Conservation (phyloP, 345 rosid species). For the Moringa oleifera region DNA sequence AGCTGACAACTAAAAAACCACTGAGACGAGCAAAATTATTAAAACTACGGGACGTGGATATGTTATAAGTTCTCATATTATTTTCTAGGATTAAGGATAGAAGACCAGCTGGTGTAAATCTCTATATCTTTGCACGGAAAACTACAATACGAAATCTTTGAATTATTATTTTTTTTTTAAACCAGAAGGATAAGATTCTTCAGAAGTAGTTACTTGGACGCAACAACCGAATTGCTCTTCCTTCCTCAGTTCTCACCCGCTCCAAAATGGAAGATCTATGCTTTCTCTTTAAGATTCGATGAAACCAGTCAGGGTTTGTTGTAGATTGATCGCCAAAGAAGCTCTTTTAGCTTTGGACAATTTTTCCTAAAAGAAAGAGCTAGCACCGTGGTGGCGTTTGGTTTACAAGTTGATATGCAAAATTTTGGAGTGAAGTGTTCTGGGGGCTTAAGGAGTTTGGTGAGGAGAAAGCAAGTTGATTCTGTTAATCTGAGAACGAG, state of each 20-base stretch:
- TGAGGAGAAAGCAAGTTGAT: constrained; percentile 80
- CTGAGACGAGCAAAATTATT: no score
- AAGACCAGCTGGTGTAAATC: no score
- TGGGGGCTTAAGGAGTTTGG: constrained; percentile 37
- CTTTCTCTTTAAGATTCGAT: constrained; percentile 1
- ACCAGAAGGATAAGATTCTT: neutral
- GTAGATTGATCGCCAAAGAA: constrained; percentile 15
- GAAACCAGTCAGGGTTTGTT: constrained; percentile 9
- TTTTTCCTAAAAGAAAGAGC: neutral
- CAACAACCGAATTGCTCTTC: neutral
- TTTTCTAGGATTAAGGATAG: no score
- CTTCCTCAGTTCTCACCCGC: neutral
- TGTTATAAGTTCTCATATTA: no score
- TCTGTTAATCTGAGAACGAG: constrained; percentile 31
- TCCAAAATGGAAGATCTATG: neutral
- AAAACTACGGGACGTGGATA: no score
- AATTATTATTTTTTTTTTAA: no score
- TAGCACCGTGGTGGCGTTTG: constrained; percentile 17
- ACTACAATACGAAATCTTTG: no score
- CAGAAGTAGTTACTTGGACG: neutral
- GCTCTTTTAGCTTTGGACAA: neutral
- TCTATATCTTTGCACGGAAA: no score
- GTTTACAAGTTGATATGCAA: constrained; percentile 25
- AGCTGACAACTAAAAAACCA: no score
- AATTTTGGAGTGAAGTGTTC: constrained; percentile 24